Evolutionary conservation across 2,329 filamentous ascomycete genomes (phyloP).

Genomic region (Trichoderma sp.): DNA sequence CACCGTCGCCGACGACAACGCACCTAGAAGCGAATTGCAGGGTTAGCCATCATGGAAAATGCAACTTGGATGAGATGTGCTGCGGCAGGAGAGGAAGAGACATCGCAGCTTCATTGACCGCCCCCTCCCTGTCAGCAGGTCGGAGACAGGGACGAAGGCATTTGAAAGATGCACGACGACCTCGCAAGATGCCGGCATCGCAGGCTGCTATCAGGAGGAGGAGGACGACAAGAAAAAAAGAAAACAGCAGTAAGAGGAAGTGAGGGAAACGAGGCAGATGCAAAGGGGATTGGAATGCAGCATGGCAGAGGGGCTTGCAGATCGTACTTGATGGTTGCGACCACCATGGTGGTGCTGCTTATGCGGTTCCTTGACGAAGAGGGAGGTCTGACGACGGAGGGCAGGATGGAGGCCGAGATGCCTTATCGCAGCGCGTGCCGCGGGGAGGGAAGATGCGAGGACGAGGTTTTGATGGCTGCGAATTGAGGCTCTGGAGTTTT

Average conservation of each 20-base stretch:
- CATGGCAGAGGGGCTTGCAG: constrained; percentile 23
- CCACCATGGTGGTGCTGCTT: constrained; percentile 53
- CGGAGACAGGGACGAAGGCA: neutral
- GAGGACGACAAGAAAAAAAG: neutral
- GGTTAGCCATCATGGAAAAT: constrained; percentile 25
- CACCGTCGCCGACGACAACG: constrained; percentile 98
- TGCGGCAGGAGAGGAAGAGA: neutral
- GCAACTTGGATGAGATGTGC: neutral
- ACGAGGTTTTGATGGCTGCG: constrained; percentile 19
- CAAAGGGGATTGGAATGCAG: constrained; percentile 18
- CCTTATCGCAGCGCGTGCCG: constrained; percentile 28
- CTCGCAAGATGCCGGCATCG: neutral
- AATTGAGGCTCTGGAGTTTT: constrained; percentile 17
- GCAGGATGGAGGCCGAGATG: constrained; percentile 18
- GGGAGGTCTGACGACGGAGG: constrained; percentile 29
- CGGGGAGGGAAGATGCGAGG: constrained; percentile 20
- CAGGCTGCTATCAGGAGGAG: neutral
- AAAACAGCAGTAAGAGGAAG: neutral
- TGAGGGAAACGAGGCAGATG: neutral
- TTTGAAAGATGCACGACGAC: neutral
- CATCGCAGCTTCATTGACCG: constrained; percentile 14
- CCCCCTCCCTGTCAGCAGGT: constrained; percentile 13
- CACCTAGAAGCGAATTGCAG: constrained; percentile 59
- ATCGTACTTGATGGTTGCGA: constrained; percentile 64
- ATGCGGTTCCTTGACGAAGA: constrained; percentile 38